Percentiles rank a stretch among this genome's conserved stretches.
Evolutionary conservation across 2,329 filamentous ascomycete species (phyloP).

Genomic region (Aspergillus calidoustus): DNA sequence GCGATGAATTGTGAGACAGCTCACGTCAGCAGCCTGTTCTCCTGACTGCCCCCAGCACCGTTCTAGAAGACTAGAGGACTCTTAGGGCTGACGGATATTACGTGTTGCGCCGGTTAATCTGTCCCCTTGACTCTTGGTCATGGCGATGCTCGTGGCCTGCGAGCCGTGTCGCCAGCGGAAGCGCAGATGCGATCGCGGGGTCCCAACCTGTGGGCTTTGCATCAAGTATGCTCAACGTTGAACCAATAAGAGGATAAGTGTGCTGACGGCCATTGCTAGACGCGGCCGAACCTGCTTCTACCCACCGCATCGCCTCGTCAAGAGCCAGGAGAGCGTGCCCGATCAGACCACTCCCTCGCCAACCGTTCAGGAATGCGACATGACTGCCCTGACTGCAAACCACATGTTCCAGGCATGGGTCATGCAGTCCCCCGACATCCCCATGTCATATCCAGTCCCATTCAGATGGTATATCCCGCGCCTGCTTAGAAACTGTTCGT

Average conservation of each 20-base stretch:
- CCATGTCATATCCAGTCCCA: constrained; percentile 1
- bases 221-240: neutral
- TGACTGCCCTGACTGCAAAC: neutral
- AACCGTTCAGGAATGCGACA: neutral
- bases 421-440: neutral
- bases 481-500: constrained; percentile 3
- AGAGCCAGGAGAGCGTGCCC: neutral
- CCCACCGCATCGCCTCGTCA: neutral
- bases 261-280: neutral
- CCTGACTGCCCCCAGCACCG: neutral
- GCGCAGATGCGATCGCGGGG: constrained; percentile 7
- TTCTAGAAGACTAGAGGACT: neutral
- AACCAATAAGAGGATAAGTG: neutral
- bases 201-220: constrained; percentile 9
- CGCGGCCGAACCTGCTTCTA: neutral
- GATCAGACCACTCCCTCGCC: neutral
- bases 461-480: constrained; percentile 8
- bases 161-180: constrained; percentile 12
- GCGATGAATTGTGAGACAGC: too few relatives aligned
- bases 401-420: neutral
- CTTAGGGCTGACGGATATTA: too few relatives aligned
- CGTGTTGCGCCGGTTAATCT: too few relatives aligned
- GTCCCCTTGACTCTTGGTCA: neutral
- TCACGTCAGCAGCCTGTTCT: neutral
- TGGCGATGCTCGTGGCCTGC: constrained; percentile 10